Percentiles rank a stretch among this genome's conserved stretches.
These are phyloP conservation scores for Blastomyces emzantsi DNA, from an alignment of 2,329 filamentous ascomycete genomes.

Conservation along the genomic window DNA sequence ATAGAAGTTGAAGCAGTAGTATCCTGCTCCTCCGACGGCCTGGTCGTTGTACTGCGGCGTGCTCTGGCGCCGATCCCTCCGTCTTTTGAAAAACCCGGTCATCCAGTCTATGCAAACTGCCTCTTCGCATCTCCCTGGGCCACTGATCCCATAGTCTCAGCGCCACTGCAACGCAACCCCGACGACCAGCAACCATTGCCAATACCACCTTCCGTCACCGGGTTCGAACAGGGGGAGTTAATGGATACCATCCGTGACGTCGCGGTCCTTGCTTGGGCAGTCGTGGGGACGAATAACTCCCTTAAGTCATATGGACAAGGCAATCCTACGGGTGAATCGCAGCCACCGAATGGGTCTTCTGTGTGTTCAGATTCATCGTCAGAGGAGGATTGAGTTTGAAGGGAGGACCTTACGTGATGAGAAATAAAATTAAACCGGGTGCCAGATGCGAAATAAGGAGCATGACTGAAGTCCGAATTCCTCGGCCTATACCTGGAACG, in stretches of 20 bases:
- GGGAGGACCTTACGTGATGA: neutral
- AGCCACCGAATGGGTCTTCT: slow-evolving; percentile 40
- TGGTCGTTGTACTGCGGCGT: slow-evolving; percentile 70
- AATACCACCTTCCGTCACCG: slow-evolving; percentile 37
- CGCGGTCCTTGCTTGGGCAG: slow-evolving; percentile 70
- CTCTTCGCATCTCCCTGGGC: slow-evolving; percentile 77
- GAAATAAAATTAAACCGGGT: neutral
- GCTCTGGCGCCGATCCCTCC: slow-evolving; percentile 60
- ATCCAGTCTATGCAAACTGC: slow-evolving; percentile 48
- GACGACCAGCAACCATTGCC: slow-evolving; percentile 14
- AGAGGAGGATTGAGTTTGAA: neutral
- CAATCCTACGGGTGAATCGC: slow-evolving; percentile 52
- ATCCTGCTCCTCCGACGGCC: slow-evolving; percentile 78
- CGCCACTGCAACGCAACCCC: slow-evolving; percentile 19
- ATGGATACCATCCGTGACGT: slow-evolving; percentile 77
- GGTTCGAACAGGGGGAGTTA: slow-evolving; percentile 52
- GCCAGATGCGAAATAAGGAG: neutral
- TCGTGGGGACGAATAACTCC: slow-evolving; percentile 70
- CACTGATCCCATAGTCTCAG: slow-evolving; percentile 49
- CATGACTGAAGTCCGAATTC: neutral
- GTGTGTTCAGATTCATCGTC: neutral
- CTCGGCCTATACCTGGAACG: neutral
- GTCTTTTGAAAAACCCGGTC: slow-evolving; percentile 30
- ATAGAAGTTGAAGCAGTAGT: slow-evolving; percentile 83
- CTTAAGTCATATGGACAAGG: slow-evolving; percentile 57